Base-by-base conservation (phyloP, 2,329 filamentous ascomycete genomes). In the Aschersonia sp. region DNA sequence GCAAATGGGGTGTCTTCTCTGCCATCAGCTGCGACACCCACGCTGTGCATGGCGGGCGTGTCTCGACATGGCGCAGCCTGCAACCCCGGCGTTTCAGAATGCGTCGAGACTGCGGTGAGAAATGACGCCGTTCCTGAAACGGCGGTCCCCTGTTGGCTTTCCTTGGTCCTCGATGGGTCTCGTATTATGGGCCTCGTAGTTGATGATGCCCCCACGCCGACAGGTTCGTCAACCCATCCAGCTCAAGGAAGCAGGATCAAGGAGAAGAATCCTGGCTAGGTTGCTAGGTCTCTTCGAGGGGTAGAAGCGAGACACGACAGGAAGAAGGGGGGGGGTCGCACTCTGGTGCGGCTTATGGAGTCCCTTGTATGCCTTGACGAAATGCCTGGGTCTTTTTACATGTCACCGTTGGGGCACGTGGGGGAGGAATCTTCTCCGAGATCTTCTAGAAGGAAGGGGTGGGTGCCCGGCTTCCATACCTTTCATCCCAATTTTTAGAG, bases 61-160 rank as follows among this genome's bases (percentile, higher is more conserved):
- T 48, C 43, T 46, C 42, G 31, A 40, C 49, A 51, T 45, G 46
- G 49, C 46, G 42, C 31, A 39, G 49, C 30, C 46, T 45, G 45
- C 45, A 37, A 48, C 47, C 52, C 42, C 30, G 44, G 51, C 52
- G 58, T 60, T 60, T 59, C 58, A 58, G 56, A 57, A 53, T 51
- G 49, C 51, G 53, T 53, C 50, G 53, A 53, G 52, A 44, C 54
- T 50, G 53, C 52, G 55, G 54, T 54, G 53, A 55, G 53, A 53
- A 57, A 55, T 56, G 56, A 55, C 51, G 49, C 54, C 49, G 57
- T 59, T 57, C 56, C 56, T 58, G 57, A 58, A 58, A 58, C 57
- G 54, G 52, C 49, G 45, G 46, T 44, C 40, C 40, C 43, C 45
- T 22, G 30, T 42, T 44, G 46, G 44, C 29, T 40, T 46, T 32